phyloP scores from a whole-genome alignment of 2,329 filamentous ascomycete genomes.

The Drechslerella dactyloides region DNA sequence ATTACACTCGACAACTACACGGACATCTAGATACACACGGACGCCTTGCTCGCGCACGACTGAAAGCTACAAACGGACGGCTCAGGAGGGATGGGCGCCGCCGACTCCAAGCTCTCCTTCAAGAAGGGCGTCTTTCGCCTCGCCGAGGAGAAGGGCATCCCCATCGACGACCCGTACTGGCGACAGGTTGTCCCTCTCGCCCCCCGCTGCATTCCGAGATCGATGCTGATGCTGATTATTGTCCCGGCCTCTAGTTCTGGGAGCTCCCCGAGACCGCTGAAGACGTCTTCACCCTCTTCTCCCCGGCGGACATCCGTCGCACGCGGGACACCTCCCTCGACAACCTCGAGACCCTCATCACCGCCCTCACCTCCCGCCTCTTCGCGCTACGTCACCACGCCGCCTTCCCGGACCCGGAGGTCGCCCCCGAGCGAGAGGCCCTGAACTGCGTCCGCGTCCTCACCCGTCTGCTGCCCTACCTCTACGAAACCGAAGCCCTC shows the following conservation, averaged over 20 bases:
- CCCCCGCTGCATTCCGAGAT: no score
- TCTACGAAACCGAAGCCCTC: constrained; percentile 87
- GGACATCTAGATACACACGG: constrained; percentile 9
- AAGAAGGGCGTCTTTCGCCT: constrained; percentile 97
- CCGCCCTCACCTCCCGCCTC: constrained; percentile 81
- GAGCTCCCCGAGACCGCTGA: constrained; percentile 93
- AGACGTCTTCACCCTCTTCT: constrained; percentile 96
- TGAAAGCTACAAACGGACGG: constrained; percentile 25
- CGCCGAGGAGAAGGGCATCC: constrained; percentile 84
- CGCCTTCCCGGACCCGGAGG: constrained; percentile 83
- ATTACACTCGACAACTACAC: no score
- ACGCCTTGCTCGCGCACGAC: constrained; percentile 17
- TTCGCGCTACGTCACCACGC: constrained; percentile 84
- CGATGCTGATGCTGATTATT: background rate
- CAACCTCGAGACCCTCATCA: constrained; percentile 87
- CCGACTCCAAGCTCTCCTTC: constrained; percentile 98
- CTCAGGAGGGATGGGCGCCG: constrained; percentile 79
- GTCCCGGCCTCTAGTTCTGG: constrained; percentile 75
- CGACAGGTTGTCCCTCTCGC: constrained; percentile 70
- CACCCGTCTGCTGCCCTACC: constrained; percentile 84
- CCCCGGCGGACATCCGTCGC: constrained; percentile 83
- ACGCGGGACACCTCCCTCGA: constrained; percentile 82
- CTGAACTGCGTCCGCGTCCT: constrained; percentile 93
- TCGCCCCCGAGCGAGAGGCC: constrained; percentile 83
- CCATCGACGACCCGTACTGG: constrained; percentile 91